Percentiles rank a stretch among this genome's conserved stretches.
These are phyloP conservation scores for Pichia thaimueangensis DNA, from an alignment of 805 yeast species.

Conservation along the genomic window DNA sequence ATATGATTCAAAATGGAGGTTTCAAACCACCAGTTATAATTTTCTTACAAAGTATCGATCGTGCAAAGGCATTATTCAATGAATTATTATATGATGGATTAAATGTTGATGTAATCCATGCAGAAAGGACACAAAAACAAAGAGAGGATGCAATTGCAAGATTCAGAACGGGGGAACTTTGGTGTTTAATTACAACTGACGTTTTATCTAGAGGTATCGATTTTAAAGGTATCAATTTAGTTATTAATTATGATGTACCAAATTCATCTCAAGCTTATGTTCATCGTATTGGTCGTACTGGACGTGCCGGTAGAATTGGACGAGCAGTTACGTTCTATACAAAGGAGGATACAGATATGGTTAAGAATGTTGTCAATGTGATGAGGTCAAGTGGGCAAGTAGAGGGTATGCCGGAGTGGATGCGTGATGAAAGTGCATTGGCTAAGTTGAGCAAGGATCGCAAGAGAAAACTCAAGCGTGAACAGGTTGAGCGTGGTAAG, in stretches of 20 bases:
- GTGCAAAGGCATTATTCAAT: slow-evolving; percentile 94
- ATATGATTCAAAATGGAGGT: slow-evolving; percentile 75
- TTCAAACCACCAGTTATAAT: slow-evolving; percentile 90
- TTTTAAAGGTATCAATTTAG: slow-evolving; percentile 90
- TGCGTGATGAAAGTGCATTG: slow-evolving; percentile 49
- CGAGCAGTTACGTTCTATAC: slow-evolving; percentile 89
- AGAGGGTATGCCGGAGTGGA: slow-evolving; percentile 67
- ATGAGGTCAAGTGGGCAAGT: slow-evolving; percentile 87
- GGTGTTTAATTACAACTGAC: slow-evolving; percentile 97
- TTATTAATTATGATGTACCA: slow-evolving; percentile 95
- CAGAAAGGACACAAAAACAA: slow-evolving; percentile 85
- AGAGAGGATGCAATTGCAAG: slow-evolving; percentile 78
- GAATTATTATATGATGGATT: slow-evolving; percentile 87
- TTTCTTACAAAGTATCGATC: slow-evolving; percentile 81
- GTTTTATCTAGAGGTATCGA: slow-evolving; percentile 96
- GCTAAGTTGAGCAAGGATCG: slow-evolving; percentile 58
- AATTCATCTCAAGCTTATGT: slow-evolving; percentile 90
- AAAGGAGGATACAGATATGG: slow-evolving; percentile 70
- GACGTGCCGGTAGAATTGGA: slow-evolving; percentile 87
- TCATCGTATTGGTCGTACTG: slow-evolving; percentile 98
- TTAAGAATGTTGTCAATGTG: slow-evolving; percentile 84
- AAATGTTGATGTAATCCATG: slow-evolving; percentile 93
- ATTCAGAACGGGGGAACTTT: slow-evolving; percentile 83
- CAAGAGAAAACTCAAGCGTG: slow-evolving; percentile 52
- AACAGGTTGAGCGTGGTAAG: slow-evolving; percentile 56